Conservation (phyloP, 441 rosid species). For the Isatis lusitanica region DNA sequence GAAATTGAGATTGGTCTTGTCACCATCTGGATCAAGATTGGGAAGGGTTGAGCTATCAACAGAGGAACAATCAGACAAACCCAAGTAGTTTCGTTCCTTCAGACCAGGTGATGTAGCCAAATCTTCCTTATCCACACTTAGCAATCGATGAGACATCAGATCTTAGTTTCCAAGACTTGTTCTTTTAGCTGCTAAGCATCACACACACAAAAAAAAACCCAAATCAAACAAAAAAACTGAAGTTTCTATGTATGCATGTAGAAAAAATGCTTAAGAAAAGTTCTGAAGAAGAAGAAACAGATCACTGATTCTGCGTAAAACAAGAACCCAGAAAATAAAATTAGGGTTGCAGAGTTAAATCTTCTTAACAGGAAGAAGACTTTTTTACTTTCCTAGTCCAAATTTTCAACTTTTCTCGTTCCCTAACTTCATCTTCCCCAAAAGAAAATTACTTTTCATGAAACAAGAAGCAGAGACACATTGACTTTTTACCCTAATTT, state of each 20-base stretch:
- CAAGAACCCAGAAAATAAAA: background rate
- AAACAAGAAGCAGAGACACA: background rate
- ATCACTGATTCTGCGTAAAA: background rate
- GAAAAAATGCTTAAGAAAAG: background rate
- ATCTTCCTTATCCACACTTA: conserved; percentile 53
- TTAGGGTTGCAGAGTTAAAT: background rate
- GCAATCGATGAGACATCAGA: conserved; percentile 60
- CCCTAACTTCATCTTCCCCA: background rate
- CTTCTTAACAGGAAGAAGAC: background rate
- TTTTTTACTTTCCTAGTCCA: background rate
- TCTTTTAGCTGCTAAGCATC: conserved; percentile 22
- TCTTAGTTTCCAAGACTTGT: conserved; percentile 1
- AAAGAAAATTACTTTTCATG: background rate
- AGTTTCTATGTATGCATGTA: conserved; percentile 3
- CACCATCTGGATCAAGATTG: conserved; percentile 7
- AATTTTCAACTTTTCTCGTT: background rate
- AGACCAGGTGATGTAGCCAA: conserved; percentile 46
- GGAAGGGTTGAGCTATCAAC: conserved; percentile 45
- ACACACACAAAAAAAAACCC: background rate
- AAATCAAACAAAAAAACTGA: background rate
- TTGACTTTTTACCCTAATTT: background rate
- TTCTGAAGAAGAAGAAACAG: background rate
- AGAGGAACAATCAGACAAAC: conserved; percentile 51
- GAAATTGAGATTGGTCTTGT: conserved; percentile 50
- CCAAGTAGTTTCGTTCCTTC: conserved; percentile 62